A percentile compares a stretch with the other conserved stretches of the same genome.
Evolutionary conservation across 2,329 filamentous ascomycete genomes (phyloP).

Genomic region (Teratosphaeria zuluensis): DNA sequence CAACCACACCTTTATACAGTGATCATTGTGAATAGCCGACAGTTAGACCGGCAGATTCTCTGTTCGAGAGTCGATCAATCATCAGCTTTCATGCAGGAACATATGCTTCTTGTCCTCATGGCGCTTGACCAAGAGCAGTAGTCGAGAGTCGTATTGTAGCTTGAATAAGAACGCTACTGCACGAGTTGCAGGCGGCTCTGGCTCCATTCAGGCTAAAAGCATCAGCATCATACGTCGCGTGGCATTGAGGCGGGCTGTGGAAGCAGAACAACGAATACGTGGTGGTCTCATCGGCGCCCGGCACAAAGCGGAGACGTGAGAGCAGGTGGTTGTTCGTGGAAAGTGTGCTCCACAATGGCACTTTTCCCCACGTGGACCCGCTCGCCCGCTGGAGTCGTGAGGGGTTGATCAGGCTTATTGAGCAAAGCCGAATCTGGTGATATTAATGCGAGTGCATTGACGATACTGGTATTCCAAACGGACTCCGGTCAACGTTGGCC

Average conservation of each 20-base stretch:
- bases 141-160: not conserved
- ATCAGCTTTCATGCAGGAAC: not conserved
- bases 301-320: not conserved
- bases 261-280: too few relatives aligned
- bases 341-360: too few relatives aligned
- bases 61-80: not conserved
- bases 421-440: too few relatives aligned
- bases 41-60: not conserved
- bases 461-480: too few relatives aligned
- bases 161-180: not conserved
- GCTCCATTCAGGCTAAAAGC: not conserved
- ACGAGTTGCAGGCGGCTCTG: not conserved
- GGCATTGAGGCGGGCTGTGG: too few relatives aligned
- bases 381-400: too few relatives aligned
- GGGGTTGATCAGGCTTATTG: too few relatives aligned
- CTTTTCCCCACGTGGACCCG: too few relatives aligned
- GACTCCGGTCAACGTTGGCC: too few relatives aligned
- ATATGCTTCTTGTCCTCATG: not conserved
- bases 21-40: not conserved
- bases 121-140: not conserved
- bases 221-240: not conserved
- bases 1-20: not conserved
- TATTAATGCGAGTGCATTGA: too few relatives aligned
- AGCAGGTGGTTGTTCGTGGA: not conserved
- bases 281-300: too few relatives aligned